Percentiles rank a stretch among this genome's conserved stretches.
Conservation (phyloP, 768 basidiomycete species). For the Suillus sp. region DNA sequence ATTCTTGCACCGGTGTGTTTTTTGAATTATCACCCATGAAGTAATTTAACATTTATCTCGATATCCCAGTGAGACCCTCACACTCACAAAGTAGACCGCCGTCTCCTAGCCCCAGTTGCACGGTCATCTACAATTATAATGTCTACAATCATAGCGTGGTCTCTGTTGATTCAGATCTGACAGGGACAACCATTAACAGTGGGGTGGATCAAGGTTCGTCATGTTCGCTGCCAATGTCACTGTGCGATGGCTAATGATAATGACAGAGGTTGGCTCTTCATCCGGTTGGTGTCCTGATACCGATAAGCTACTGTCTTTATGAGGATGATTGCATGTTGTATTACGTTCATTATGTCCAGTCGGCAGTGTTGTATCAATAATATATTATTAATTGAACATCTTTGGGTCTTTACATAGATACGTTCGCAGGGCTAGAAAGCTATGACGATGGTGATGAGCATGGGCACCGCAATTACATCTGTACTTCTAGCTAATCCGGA, state of each 20-base stretch:
- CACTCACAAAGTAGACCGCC: background rate
- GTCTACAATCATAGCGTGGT: background rate
- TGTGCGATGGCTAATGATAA: background rate
- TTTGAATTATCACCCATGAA: background rate
- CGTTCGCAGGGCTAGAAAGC: background rate
- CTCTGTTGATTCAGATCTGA: background rate
- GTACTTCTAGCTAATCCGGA: background rate
- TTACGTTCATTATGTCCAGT: background rate
- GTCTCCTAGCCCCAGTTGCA: background rate
- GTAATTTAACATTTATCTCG: background rate
- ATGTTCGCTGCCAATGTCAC: background rate
- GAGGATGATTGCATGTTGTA: background rate
- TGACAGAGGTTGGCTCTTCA: background rate
- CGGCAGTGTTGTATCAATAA: background rate
- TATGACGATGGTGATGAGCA: background rate
- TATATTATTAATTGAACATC: background rate
- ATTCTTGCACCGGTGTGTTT: background rate
- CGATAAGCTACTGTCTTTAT: background rate
- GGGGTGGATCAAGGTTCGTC: background rate
- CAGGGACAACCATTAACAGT: background rate
- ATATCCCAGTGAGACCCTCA: background rate
- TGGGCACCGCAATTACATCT: background rate
- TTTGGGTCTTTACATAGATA: background rate
- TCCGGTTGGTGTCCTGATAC: background rate
- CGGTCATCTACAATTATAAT: background rate